Conservation (phyloP, 2,329 filamentous ascomycete genomes). For the Neurospora sp. region DNA sequence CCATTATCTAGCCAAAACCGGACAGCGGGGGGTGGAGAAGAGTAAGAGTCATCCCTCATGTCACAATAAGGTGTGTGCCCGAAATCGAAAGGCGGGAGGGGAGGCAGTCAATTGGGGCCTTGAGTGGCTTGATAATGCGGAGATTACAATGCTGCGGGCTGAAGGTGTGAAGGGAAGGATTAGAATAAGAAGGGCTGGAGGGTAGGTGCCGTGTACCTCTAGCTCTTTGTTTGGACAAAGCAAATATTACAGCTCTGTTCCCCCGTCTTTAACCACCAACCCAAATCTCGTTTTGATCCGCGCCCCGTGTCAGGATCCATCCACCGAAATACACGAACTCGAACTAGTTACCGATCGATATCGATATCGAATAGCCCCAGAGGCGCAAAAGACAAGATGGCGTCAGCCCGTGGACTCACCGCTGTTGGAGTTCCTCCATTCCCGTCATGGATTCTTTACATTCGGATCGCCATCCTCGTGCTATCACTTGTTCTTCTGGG, state of each 20-base stretch:
- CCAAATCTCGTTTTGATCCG: background rate
- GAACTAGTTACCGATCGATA: constrained; percentile 1
- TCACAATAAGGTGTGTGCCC: background rate
- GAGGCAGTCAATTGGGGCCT: background rate
- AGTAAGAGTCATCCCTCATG: background rate
- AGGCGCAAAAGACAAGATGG: constrained; percentile 1
- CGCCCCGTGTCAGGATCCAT: background rate
- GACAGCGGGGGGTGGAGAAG: background rate
- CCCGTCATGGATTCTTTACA: constrained; percentile 27
- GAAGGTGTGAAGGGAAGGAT: background rate
- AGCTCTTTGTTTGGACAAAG: background rate
- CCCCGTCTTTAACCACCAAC: background rate
- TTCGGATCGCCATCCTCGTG: constrained; percentile 28
- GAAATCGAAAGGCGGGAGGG: background rate
- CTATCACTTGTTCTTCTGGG: constrained; percentile 31
- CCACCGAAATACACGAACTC: background rate
- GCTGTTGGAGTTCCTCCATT: constrained; percentile 27
- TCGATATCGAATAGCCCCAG: background rate
- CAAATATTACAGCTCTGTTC: background rate
- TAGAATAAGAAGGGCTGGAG: background rate
- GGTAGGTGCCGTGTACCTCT: background rate
- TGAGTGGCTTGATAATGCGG: background rate
- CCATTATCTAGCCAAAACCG: background rate
- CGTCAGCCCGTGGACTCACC: constrained; percentile 21
- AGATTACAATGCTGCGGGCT: background rate